Percentiles rank a stretch among this genome's conserved stretches.
Evolutionary conservation across 345 rosid genomes (phyloP).

Genomic region (Garcia nutans): DNA sequence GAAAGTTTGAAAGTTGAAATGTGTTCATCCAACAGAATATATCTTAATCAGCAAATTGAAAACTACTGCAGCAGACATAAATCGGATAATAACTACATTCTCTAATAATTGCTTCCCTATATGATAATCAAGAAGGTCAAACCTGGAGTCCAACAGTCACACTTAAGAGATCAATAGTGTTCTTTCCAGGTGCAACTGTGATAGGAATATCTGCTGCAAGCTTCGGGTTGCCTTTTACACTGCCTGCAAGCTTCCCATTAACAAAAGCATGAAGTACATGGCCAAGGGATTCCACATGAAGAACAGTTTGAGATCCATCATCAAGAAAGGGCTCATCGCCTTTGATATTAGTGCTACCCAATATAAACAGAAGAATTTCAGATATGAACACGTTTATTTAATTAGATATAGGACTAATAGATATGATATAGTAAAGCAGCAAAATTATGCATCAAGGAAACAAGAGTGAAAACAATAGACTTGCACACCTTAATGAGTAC

Average conservation of each 20-base stretch:
- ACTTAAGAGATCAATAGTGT: slow-evolving; percentile 79
- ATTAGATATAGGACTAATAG: too few species aligned
- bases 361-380: slow-evolving; percentile 5
- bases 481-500: slow-evolving; percentile 76
- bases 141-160: slow-evolving; percentile 98
- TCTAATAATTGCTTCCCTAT: slow-evolving; percentile 9
- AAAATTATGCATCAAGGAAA: not conserved
- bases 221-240: slow-evolving; percentile 59
- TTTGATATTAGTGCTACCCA: slow-evolving; percentile 47
- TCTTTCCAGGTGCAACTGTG: slow-evolving; percentile 60
- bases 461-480: slow-evolving; percentile 1
- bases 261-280: slow-evolving; percentile 78
- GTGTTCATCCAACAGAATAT: slow-evolving; percentile 9
- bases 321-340: slow-evolving; percentile 56
- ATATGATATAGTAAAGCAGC: slow-evolving; percentile 3
- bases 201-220: slow-evolving; percentile 65
- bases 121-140: slow-evolving; percentile 15
- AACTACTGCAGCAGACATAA: not conserved
- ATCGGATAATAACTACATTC: not conserved
- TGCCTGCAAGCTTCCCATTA: slow-evolving; percentile 78
- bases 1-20: slow-evolving; percentile 1
- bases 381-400: not conserved
- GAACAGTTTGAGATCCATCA: slow-evolving; percentile 66
- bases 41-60: slow-evolving; percentile 1
- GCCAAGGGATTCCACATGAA: slow-evolving; percentile 81